A percentile compares a stretch with the other conserved stretches of the same genome.
Evolutionary conservation across 768 basidiomycete genomes (phyloP).

Genomic region (Hydnum rufescens): DNA sequence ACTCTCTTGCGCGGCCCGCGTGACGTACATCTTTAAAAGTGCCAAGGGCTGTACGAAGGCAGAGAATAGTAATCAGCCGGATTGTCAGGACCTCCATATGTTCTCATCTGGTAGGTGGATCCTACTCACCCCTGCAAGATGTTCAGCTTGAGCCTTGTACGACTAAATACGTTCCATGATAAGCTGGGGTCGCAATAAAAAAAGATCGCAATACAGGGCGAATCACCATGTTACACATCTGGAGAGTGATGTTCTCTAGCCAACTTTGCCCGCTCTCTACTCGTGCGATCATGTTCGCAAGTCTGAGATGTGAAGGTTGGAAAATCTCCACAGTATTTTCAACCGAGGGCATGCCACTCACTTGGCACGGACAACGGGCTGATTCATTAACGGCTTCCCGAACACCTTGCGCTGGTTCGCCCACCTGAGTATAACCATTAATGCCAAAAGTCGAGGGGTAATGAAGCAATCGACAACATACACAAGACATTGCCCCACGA

Average conservation of each 20-base stretch:
- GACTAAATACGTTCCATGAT: constrained; percentile 15
- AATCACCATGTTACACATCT: constrained; percentile 58
- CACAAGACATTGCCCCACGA: constrained; percentile 89
- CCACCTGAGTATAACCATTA: constrained; percentile 40
- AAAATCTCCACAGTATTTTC: not conserved
- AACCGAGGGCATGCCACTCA: constrained; percentile 6
- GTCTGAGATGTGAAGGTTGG: constrained; percentile 10
- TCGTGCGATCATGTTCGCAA: constrained; percentile 78
- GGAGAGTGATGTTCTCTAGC: constrained; percentile 72
- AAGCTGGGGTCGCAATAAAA: too few relatives aligned
- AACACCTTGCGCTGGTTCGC: constrained; percentile 76
- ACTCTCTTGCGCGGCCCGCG: constrained; percentile 57
- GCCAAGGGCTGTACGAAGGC: constrained; percentile 32
- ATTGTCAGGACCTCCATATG: not conserved
- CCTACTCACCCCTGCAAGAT: constrained; percentile 42
- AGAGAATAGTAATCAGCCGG: not conserved
- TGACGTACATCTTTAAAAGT: constrained; percentile 60
- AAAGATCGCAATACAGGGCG: not conserved
- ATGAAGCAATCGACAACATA: constrained; percentile 9
- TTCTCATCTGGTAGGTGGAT: too few relatives aligned
- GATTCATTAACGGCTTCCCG: constrained; percentile 50
- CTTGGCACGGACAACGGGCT: constrained; percentile 75
- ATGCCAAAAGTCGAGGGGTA: not conserved
- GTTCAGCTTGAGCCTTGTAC: constrained; percentile 52
- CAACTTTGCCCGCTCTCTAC: constrained; percentile 66